Evolutionary conservation across 768 basidiomycete genomes (phyloP), one percentile per base, ranked within the genome.

Genomic region (Phlebiopsis flavidoalba): DNA sequence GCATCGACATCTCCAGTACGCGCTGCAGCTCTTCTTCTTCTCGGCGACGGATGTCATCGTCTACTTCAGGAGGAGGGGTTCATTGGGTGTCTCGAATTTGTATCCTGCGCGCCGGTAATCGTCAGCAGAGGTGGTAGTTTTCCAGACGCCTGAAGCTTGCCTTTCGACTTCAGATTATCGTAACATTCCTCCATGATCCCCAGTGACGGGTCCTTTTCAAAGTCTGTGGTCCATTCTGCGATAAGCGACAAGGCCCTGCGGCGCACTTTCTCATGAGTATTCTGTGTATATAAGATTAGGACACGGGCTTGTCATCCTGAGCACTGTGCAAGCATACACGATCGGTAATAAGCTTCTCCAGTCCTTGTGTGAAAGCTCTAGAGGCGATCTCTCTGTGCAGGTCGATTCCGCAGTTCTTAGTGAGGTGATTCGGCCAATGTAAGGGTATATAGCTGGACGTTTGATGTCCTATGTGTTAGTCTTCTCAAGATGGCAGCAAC

Each of bases 21-120:
- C 94, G 85, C 68, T 94, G 91, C 1, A 98, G 85, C 65, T 98
- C 96, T 68, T 96, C 96, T 68, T 98, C 96, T 70, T 98, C 96
- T 61, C 83, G 83, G 12, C 92, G 79, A 12, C 91, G 83, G 47
- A 85, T 83, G 12, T 91, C 92, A 62, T 93, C 93, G 63, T 92
- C 91, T 14, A 86, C 83, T 0, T 83, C 70, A 0, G 84, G 87
- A 0, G 91, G 89, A 3, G 84, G 79, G 85, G 77, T 67, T 92
- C 88, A 31, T 80, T 70, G 1, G 80, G 77, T 14, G 76, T 68
- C 53, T 88, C 83, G 63, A 91, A 92, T 65, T 85, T 90, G 73
- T 85, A 89, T 63, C 85, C 91, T 55, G 43, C 22, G 53, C 48
- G 21, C 19, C 11, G 26, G 26, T 31, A 6, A 53, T 21, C 11